Percentiles rank a stretch among this genome's conserved stretches.
These are phyloP conservation scores for Alternaria arbusti DNA, from an alignment of 2,329 filamentous ascomycete species.

Conservation along the genomic window DNA sequence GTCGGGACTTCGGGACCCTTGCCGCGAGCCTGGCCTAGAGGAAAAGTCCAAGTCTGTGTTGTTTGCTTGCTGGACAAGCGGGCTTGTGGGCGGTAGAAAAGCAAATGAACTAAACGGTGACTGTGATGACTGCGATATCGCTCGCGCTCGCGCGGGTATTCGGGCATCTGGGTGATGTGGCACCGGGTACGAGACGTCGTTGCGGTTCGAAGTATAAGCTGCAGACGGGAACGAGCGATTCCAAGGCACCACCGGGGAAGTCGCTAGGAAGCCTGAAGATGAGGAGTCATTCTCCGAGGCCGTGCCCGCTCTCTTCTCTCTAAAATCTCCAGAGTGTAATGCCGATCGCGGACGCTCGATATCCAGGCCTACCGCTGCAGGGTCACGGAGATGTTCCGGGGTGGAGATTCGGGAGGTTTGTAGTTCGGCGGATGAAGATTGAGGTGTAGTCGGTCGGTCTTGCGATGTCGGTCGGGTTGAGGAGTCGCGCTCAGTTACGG, in stretches of 20 bases:
- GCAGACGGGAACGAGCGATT: conserved; percentile 55
- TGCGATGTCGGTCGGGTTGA: conserved; percentile 30
- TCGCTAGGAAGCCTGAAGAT: conserved; percentile 41
- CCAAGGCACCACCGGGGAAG: conserved; percentile 66
- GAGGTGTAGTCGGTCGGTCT: conserved; percentile 40
- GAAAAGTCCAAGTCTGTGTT: conserved; percentile 77
- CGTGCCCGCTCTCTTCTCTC: conserved; percentile 52
- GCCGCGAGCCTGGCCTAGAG: conserved; percentile 48
- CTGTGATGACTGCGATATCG: conserved; percentile 65
- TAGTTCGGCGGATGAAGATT: conserved; percentile 45
- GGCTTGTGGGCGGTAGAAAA: conserved; percentile 88
- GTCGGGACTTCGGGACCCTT: conserved; percentile 52
- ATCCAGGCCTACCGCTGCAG: conserved; percentile 51
- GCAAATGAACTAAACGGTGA: conserved; percentile 81
- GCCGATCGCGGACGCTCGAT: conserved; percentile 85
- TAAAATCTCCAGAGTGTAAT: conserved; percentile 68
- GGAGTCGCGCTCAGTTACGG: conserved; percentile 13
- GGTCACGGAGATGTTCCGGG: conserved; percentile 34
- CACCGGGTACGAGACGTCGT: conserved; percentile 24
- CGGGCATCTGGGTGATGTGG: conserved; percentile 24
- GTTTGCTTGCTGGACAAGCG: conserved; percentile 85
- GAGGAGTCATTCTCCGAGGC: conserved; percentile 17
- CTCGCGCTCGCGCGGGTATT: conserved; percentile 50
- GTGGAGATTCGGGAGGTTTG: conserved; percentile 41
- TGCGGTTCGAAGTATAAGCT: conserved; percentile 31